phyloP scores from a whole-genome alignment of 768 basidiomycete species.

The Phlegmacium glaucopus region DNA sequence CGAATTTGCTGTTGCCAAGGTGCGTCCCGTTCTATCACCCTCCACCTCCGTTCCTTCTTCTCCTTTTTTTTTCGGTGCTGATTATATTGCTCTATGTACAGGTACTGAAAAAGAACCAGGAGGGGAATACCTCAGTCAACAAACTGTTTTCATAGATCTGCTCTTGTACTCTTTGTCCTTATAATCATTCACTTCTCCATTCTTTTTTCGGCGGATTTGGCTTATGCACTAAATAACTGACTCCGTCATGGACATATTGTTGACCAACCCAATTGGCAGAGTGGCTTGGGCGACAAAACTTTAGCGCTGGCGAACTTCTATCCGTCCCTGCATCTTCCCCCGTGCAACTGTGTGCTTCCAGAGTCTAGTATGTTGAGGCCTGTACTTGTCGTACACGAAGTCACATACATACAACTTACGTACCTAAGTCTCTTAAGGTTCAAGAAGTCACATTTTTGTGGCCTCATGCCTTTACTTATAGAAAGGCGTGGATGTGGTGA shows the following conservation, averaged over 20 bases:
- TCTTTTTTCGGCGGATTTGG: too few species aligned
- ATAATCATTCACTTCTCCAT: not conserved
- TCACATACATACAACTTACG: too few species aligned
- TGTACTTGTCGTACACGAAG: not conserved
- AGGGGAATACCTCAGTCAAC: slow-evolving; percentile 90
- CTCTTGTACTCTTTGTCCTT: not conserved
- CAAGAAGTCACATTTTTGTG: not conserved
- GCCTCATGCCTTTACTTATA: not conserved
- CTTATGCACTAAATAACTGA: too few species aligned
- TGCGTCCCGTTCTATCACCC: slow-evolving; percentile 23
- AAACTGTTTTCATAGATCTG: slow-evolving; percentile 80
- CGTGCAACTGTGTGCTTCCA: not conserved
- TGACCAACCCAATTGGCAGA: too few species aligned
- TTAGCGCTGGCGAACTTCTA: not conserved
- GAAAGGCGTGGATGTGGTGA: too few species aligned
- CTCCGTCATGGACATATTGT: too few species aligned
- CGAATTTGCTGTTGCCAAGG: slow-evolving; percentile 97
- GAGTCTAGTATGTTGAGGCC: too few species aligned
- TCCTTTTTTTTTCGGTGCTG: too few species aligned
- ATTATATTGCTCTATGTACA: slow-evolving; percentile 20
- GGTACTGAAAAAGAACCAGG: slow-evolving; percentile 96
- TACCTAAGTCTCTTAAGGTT: too few species aligned
- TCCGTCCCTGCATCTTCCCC: not conserved
- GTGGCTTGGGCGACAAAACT: too few species aligned
- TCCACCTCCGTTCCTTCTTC: not conserved